Evolutionary conservation across 2,329 filamentous ascomycete species (phyloP).

Genomic region (Phialocephala sp.): DNA sequence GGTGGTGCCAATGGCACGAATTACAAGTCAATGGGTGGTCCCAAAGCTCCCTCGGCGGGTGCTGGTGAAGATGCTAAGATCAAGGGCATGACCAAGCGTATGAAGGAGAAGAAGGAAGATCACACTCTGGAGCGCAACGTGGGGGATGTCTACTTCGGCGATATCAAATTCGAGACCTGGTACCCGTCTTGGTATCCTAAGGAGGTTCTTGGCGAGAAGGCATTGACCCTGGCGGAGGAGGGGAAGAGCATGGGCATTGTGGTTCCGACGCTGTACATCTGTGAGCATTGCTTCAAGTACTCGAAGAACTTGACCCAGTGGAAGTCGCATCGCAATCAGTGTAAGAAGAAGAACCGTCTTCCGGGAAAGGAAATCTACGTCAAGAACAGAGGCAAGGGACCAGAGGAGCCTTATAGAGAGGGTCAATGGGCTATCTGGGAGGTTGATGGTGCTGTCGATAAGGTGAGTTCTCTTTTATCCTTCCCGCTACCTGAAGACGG

Average conservation of each 20-base stretch:
- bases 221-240: conserved; percentile 16
- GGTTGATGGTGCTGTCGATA: conserved; percentile 86
- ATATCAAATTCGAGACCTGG: conserved; percentile 86
- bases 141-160: conserved; percentile 83
- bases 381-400: conserved; percentile 56
- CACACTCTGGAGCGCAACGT: conserved; percentile 70
- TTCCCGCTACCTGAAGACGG: no score
- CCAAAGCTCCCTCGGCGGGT: neutral
- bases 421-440: conserved; percentile 89
- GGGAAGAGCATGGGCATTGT: conserved; percentile 41
- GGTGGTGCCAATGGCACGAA: neutral
- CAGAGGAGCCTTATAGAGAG: conserved; percentile 47
- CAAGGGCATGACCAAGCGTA: no score
- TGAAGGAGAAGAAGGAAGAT: conserved; percentile 17
- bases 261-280: conserved; percentile 80
- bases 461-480: conserved; percentile 53
- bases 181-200: conserved; percentile 90
- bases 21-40: neutral
- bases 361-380: conserved; percentile 79
- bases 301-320: conserved; percentile 66
- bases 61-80: no score
- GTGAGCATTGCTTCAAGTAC: conserved; percentile 94
- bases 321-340: conserved; percentile 63
- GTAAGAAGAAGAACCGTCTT: conserved; percentile 50
- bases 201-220: conserved; percentile 63